Evolutionary conservation across 768 basidiomycete genomes (phyloP).

Genomic region (Trametes sanguinea): DNA sequence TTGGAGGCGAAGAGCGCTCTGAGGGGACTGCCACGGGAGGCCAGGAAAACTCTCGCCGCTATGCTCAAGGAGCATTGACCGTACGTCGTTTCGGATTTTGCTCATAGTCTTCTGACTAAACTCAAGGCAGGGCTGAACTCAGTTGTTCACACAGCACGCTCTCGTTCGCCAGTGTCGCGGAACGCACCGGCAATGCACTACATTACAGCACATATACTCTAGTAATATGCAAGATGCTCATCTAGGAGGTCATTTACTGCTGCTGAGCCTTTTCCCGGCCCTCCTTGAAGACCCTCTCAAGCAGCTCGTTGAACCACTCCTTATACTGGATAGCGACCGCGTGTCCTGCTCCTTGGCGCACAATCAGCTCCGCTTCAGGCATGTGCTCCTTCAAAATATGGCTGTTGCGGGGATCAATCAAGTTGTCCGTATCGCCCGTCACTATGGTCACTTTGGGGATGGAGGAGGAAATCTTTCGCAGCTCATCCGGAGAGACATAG

Average conservation of each 20-base stretch:
- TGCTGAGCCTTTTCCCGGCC: conserved; percentile 35
- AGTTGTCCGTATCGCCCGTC: conserved; percentile 67
- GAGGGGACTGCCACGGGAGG: conserved; percentile 40
- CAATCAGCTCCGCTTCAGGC: conserved; percentile 53
- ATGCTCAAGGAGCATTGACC: conserved; percentile 36
- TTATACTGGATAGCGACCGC: conserved; percentile 53
- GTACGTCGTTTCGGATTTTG: background rate
- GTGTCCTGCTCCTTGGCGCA: conserved; percentile 69
- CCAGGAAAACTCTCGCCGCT: conserved; percentile 42
- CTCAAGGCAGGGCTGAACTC: background rate
- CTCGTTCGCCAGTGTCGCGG: too few relatives aligned
- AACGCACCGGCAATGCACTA: background rate
- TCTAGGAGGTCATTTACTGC: background rate
- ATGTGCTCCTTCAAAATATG: conserved; percentile 54
- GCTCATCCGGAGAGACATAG: conserved; percentile 42
- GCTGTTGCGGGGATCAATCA: conserved; percentile 57
- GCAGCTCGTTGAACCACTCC: conserved; percentile 52
- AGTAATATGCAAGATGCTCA: background rate
- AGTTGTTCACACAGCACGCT: background rate
- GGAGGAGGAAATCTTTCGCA: conserved; percentile 41
- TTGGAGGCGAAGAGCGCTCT: conserved; percentile 42
- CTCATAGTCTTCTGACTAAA: background rate
- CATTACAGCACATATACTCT: conserved; percentile 3
- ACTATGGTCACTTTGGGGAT: conserved; percentile 69
- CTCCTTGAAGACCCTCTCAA: conserved; percentile 60